Base-by-base conservation (phyloP, 202 grass and related monocot genomes). In the Thinopyrum obtusiflorum region DNA sequence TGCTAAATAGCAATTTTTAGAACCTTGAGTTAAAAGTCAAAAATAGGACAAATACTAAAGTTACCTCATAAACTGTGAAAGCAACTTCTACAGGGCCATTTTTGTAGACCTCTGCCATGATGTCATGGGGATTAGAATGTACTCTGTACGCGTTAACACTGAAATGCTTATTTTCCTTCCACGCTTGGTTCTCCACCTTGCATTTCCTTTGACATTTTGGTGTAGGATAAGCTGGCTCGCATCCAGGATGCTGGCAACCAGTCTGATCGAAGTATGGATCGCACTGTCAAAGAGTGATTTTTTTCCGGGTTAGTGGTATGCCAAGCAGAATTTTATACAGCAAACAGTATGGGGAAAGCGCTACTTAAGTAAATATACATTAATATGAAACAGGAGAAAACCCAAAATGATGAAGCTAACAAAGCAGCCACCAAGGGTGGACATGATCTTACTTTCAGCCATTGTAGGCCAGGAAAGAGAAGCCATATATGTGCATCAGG, bases 51-150 rank as follows among this genome's bases (percentile, higher is more conserved):
- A 75, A 21, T 76, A 76, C 73, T 32, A 28, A 18, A 55, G 2
- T 29, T 90, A 95, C 96, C 96, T 95, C 93, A 32, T 95, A 98
- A 94, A 98, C 91, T 11, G 86, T 89, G 53, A 98, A 98, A 67
- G 86, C 82, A 89, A 95, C 96, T 91, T 98, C 91, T 46, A 92
- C 93, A 68, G 90, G 96, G 61, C 96, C 93, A 82, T 95, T 98
- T 84, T 59, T 71, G 67, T 92, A 98, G 81, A 98, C 25, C 88
- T 98, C 95, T 71, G 89, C 76, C 95, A 95, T 98, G 82, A 98
- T 95, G 83, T 90, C 89, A 40, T 72, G 35, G 80, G 86, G 91
- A 88, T 93, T 53, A 9, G 93, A 90, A 14, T 78, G 88, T 65
- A 92, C 69, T 81, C 61, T 95, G 31, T 98, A 98, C 20, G 89